These are phyloP conservation scores for Dianthus caryophyllus DNA, from an alignment of 148 eudicot genomes.

Conservation along the genomic window DNA sequence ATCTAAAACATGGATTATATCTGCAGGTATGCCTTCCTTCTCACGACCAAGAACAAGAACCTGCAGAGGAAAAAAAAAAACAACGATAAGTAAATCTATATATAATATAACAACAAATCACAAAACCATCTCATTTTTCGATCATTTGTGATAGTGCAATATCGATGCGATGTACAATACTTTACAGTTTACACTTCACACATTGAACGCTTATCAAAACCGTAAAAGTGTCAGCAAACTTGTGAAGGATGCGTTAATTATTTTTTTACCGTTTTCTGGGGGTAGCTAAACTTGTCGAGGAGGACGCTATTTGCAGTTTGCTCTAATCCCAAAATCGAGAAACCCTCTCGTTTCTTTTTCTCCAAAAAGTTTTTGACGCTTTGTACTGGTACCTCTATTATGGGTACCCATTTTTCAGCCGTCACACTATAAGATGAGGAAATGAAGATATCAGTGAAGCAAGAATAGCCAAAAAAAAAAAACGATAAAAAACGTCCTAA, in stretches of 20 bases:
- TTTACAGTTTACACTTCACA: neutral
- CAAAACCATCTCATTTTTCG: neutral
- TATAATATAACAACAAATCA: neutral
- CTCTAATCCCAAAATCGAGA: slow-evolving; percentile 83
- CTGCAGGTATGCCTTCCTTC: slow-evolving; percentile 97
- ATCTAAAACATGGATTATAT: slow-evolving; percentile 83
- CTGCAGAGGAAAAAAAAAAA: slow-evolving; percentile 43
- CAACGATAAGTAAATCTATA: neutral
- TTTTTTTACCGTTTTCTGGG: slow-evolving; percentile 58
- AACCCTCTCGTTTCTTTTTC: slow-evolving; percentile 85
- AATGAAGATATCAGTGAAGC: neutral
- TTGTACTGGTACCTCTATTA: slow-evolving; percentile 70
- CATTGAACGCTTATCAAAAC: neutral
- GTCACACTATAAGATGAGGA: slow-evolving; percentile 53
- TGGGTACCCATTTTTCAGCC: slow-evolving; percentile 96
- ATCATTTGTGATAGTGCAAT: too few relatives aligned
- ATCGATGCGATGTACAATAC: neutral
- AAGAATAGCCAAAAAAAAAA: neutral
- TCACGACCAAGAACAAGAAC: slow-evolving; percentile 97
- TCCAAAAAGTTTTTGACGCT: slow-evolving; percentile 70
- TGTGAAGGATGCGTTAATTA: neutral
- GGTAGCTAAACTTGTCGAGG: slow-evolving; percentile 72
- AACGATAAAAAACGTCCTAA: too few relatives aligned
- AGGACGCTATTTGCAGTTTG: slow-evolving; percentile 92
- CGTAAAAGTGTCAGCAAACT: too few relatives aligned